Base-by-base conservation (phyloP, 2,329 filamentous ascomycete species). In the Tolypocladium cylindrosporum region DNA sequence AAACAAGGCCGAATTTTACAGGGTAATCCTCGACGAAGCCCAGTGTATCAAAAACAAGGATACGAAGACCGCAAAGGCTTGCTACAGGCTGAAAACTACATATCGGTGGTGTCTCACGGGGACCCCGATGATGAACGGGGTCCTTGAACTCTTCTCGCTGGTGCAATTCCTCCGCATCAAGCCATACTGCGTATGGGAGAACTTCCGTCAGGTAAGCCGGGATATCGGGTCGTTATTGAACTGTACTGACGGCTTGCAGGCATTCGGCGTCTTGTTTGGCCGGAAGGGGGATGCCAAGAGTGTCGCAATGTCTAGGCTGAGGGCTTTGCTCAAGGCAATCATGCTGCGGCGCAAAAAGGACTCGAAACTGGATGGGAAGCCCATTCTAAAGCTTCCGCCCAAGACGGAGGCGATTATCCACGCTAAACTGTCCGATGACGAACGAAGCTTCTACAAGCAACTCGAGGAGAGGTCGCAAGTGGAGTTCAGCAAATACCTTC, bases 111-210 rank as follows among this genome's bases (percentile, higher is more conserved):
- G 87, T 2, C 73, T 94, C 27, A 91, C 88, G 0, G 90, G 90
- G 56, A 94, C 90, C 0, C 90, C 90, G 0, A 93, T 95, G 79
- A 94, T 94, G 88, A 96, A 96, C 65, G 84, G 80, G 14, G 84
- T 93, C 3, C 77, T 82, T 31, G 92, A 97, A 65, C 77, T 96
- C 3, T 91, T 83, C 66, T 89, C 90, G 0, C 74, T 96, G 24
- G 77, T 96, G 51, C 81, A 83, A 2, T 97, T 96, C 66, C 77
- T 96, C 19, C 78, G 80, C 2, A 92, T 95, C 67, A 80, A 80
- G 60, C 91, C 90, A 2, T 96, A 94, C 70, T 83, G 81, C 64
- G 76, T 82, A 16, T 81, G 81, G 74, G 74, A 81, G 0, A 74
- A 75, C 27, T 96, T 95, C 69, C 79, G 79, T 48, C 62, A 65